Conservation (phyloP, 352 stramenopile genomes). For the Globisporangium paddicum region DNA sequence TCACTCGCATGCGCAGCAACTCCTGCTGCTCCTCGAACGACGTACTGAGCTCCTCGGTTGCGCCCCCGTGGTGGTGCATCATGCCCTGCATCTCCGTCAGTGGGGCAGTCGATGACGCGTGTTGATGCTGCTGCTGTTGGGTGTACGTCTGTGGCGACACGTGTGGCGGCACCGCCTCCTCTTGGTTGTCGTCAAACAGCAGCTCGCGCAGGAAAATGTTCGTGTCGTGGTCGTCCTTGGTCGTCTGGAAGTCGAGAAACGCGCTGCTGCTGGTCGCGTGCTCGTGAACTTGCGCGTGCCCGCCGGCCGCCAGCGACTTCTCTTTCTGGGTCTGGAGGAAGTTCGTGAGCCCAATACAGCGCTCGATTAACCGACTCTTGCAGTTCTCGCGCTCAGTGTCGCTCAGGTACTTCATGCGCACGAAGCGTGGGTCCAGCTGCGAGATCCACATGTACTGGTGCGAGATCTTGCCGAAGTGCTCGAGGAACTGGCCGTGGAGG, state of each 20-base stretch:
- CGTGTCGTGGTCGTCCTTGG: constrained; percentile 40
- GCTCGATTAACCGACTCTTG: constrained; percentile 33
- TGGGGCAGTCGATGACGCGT: constrained; percentile 14
- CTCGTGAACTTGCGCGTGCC: constrained; percentile 9
- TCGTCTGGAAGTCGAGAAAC: constrained; percentile 37
- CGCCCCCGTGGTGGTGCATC: not conserved
- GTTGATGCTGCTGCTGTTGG: constrained; percentile 23
- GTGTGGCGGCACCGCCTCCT: constrained; percentile 20
- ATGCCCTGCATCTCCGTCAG: not conserved
- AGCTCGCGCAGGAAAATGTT: constrained; percentile 42
- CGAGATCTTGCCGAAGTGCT: constrained; percentile 32
- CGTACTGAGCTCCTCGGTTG: not conserved
- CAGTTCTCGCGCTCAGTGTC: constrained; percentile 36
- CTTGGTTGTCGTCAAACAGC: constrained; percentile 40
- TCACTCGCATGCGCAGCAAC: constrained; percentile 22
- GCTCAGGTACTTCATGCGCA: constrained; percentile 43
- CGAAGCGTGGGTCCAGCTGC: constrained; percentile 41
- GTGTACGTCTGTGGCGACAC: constrained; percentile 12
- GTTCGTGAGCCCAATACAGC: constrained; percentile 33
- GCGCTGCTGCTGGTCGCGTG: constrained; percentile 18
- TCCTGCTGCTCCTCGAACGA: constrained; percentile 32
- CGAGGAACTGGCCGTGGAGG: constrained; percentile 28
- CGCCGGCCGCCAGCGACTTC: constrained; percentile 12
- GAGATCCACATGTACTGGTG: constrained; percentile 45
- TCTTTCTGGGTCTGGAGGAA: constrained; percentile 35